Base-by-base conservation (phyloP, 352 stramenopile species). In the Globisporangium camurandrum region DNA sequence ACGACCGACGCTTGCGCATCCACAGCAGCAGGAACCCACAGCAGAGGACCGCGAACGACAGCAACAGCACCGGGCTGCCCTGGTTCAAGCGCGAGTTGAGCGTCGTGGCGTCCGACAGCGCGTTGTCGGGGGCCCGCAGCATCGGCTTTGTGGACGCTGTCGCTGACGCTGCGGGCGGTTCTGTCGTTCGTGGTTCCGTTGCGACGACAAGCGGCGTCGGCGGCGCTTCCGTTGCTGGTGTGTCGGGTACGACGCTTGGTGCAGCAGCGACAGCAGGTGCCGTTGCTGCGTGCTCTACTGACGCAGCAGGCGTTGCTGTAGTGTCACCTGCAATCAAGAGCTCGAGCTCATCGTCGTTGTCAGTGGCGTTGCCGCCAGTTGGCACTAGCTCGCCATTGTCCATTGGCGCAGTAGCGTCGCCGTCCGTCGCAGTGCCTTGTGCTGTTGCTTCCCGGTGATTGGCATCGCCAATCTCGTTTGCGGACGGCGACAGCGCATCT, bases 1-100 rank as follows among this genome's bases (percentile, higher is more conserved):
- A 62, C 12, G 46, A 49, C n/a, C 65, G 67, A 45, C 69, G 64
- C 31, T 79, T 84, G 24, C 69, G 69, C 24, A 67, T 60, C 67
- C 72, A 84, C 0, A 81, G 45, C 19, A 84, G 28, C 36, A 84
- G 39, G 40, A 84, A 84, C n/a, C 75, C 62, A 34, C 69, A 79
- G 57, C 72, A 84, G 22, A 84, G 61, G 17, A 34, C 72, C 16
- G 50, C 64, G 28, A 81, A 52, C 19, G 51, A 65, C n/a, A 69
- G 36, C 23, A 84, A 39, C 27, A 75, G 39, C 30, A 79, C 23
- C n/a, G 69, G 62, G n/a, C 73, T 81, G 11, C 68, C 65, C 28
- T 84, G 66, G 40, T 57, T 59, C 27, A 78, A 42, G 30, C 65
- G 68, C 9, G 49, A 47, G n/a, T 44, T 50, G 24, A 59, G 19